phyloP scores from a whole-genome alignment of 768 basidiomycete genomes.

The Russula brevipes region DNA sequence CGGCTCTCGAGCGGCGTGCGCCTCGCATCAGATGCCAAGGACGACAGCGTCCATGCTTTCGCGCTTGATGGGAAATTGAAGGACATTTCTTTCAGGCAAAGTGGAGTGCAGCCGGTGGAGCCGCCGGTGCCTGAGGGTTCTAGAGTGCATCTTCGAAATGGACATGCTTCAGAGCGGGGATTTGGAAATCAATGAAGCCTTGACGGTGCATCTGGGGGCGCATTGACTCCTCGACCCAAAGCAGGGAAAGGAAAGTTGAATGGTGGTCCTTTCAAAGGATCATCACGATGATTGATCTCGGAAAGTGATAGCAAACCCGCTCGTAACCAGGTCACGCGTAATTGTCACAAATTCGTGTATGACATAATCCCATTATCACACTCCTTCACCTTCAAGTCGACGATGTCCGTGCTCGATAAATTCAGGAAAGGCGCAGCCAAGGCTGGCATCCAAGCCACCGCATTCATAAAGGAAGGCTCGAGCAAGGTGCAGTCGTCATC shows the following conservation, averaged over 20 bases:
- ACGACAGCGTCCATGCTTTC: too few species aligned
- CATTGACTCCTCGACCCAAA: too few species aligned
- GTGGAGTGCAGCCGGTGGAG: too few species aligned
- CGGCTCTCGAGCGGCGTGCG: neutral
- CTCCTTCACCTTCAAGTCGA: neutral
- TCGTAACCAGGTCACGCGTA: neutral
- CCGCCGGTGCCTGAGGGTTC: too few species aligned
- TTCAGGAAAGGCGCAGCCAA: slow-evolving; percentile 76
- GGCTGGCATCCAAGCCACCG: slow-evolving; percentile 73
- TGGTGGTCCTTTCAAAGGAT: too few species aligned
- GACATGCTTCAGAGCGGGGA: neutral
- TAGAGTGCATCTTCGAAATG: neutral
- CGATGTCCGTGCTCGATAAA: slow-evolving; percentile 69
- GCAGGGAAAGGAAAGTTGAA: too few species aligned
- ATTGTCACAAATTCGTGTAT: neutral
- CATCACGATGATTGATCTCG: too few species aligned
- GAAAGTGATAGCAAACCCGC: too few species aligned
- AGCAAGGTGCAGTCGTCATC: slow-evolving; percentile 70
- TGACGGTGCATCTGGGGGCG: too few species aligned
- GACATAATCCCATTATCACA: neutral
- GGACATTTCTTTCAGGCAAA: neutral
- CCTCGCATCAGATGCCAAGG: neutral
- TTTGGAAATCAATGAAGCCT: neutral
- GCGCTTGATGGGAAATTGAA: neutral
- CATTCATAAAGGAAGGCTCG: slow-evolving; percentile 63